These are phyloP conservation scores for Tolypocladium amazonense DNA, from an alignment of 2,329 filamentous ascomycete species.

Conservation along the genomic window DNA sequence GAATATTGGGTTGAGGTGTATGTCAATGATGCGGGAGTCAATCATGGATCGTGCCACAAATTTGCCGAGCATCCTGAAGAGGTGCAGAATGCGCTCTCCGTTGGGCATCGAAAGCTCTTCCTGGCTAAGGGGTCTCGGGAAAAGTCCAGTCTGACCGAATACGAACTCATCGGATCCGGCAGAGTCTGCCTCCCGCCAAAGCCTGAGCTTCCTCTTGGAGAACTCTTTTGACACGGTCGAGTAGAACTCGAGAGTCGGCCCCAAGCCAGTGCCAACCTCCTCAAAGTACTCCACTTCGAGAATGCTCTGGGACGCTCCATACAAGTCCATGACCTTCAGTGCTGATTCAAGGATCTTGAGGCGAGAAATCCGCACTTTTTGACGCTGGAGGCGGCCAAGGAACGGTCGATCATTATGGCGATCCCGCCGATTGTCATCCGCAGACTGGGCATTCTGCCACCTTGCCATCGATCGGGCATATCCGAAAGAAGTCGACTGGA, in stretches of 20 bases:
- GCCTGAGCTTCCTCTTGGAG: conserved; percentile 89
- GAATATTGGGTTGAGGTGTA: conserved; percentile 95
- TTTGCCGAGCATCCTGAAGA: conserved; percentile 91
- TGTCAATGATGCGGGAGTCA: conserved; percentile 93
- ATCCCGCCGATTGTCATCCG: conserved; percentile 71
- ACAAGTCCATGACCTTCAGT: conserved; percentile 97
- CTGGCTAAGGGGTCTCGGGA: conserved; percentile 81
- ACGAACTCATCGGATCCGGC: conserved; percentile 68
- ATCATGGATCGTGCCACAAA: conserved; percentile 98
- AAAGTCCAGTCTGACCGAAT: conserved; percentile 73
- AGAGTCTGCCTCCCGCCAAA: conserved; percentile 88
- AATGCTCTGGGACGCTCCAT: conserved; percentile 91
- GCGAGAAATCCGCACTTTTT: conserved; percentile 95
- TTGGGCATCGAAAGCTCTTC: conserved; percentile 64
- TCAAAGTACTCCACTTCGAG: conserved; percentile 98
- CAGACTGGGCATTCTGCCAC: conserved; percentile 86
- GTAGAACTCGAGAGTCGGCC: conserved; percentile 95
- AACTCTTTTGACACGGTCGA: conserved; percentile 96
- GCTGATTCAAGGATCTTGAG: conserved; percentile 94
- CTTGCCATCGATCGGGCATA: conserved; percentile 95
- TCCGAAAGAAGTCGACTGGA: conserved; percentile 96
- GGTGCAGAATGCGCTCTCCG: conserved; percentile 75
- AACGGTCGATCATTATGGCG: conserved; percentile 85
- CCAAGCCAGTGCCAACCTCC: conserved; percentile 91
- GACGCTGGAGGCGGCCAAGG: conserved; percentile 80